Conservation (phyloP, 371 early-diverging fungal genomes). For the Sporodiniella umbellata region DNA sequence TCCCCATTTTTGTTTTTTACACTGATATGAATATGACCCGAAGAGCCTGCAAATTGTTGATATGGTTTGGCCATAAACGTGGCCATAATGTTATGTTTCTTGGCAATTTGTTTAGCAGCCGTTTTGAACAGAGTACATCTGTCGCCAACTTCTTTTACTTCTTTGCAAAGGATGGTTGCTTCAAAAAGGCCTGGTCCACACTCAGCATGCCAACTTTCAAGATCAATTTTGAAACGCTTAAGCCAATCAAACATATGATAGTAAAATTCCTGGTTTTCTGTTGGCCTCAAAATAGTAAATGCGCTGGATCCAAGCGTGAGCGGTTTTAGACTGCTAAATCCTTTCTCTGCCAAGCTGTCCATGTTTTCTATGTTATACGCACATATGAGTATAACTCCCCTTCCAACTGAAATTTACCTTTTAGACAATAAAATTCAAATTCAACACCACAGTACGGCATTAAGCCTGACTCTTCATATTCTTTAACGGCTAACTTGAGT, state of each 20-base stretch:
- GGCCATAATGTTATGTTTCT: slow-evolving; percentile 67
- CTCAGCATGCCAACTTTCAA: slow-evolving; percentile 84
- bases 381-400: no score
- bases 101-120: slow-evolving; percentile 70
- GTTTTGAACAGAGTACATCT: slow-evolving; percentile 79
- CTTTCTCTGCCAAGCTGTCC: slow-evolving; percentile 57
- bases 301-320: slow-evolving; percentile 82
- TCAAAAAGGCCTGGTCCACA: slow-evolving; percentile 87
- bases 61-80: slow-evolving; percentile 90
- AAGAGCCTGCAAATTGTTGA: slow-evolving; percentile 70
- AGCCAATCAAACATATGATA: slow-evolving; percentile 70
- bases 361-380: slow-evolving; percentile 67
- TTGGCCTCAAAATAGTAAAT: slow-evolving; percentile 71
- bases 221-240: slow-evolving; percentile 55
- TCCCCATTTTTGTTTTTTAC: slow-evolving; percentile 48
- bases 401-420: no score
- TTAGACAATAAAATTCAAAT: slow-evolving; percentile 82
- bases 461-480: slow-evolving; percentile 44
- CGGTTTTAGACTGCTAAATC: slow-evolving; percentile 47
- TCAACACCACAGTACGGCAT: slow-evolving; percentile 72
- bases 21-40: slow-evolving; percentile 82
- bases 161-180: slow-evolving; percentile 68
- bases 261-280: slow-evolving; percentile 69
- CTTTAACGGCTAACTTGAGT: slow-evolving; percentile 49
- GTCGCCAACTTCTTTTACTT: slow-evolving; percentile 68